These are phyloP conservation scores for Acrocalymma vagum DNA, from an alignment of 2,329 filamentous ascomycete genomes.

Conservation along the genomic window DNA sequence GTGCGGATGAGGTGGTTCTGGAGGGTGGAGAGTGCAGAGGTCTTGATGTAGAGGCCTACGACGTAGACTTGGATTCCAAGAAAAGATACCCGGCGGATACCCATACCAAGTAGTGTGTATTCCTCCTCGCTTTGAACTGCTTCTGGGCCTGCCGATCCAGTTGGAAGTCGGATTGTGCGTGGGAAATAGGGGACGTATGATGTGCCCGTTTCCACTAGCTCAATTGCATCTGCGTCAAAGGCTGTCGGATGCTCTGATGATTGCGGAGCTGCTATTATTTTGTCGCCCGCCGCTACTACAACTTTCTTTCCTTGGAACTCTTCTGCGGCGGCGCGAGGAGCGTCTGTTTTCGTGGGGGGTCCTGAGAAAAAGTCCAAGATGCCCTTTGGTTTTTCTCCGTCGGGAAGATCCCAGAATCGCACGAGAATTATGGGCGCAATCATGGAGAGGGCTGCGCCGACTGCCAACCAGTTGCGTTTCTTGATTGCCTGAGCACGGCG, in stretches of 20 bases:
- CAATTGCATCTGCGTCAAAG: slow-evolving; percentile 63
- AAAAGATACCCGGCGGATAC: slow-evolving; percentile 89
- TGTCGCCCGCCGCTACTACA: slow-evolving; percentile 69
- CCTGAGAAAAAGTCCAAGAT: slow-evolving; percentile 34
- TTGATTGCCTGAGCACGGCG: slow-evolving; percentile 35
- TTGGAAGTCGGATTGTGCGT: slow-evolving; percentile 71
- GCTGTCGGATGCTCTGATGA: slow-evolving; percentile 37
- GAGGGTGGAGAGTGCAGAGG: slow-evolving; percentile 79
- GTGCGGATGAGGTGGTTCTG: slow-evolving; percentile 79
- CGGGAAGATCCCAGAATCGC: slow-evolving; percentile 41
- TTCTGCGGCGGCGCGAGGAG: slow-evolving; percentile 39
- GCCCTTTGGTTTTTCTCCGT: slow-evolving; percentile 24
- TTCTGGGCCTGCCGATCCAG: slow-evolving; percentile 40
- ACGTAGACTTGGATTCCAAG: slow-evolving; percentile 92
- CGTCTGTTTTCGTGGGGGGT: slow-evolving; percentile 37
- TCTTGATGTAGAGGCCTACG: slow-evolving; percentile 90
- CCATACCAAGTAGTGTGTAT: slow-evolving; percentile 88
- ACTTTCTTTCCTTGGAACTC: slow-evolving; percentile 64
- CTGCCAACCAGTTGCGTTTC: slow-evolving; percentile 41
- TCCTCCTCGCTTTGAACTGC: slow-evolving; percentile 55
- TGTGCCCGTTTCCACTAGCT: slow-evolving; percentile 83
- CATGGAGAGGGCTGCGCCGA: slow-evolving; percentile 47
- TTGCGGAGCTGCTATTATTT: slow-evolving; percentile 57
- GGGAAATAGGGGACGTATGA: slow-evolving; percentile 83
- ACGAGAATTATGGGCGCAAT: slow-evolving; percentile 46